Evolutionary conservation across 208 protist species (phyloP).

Genomic region (Tritrichomonas musculus): DNA sequence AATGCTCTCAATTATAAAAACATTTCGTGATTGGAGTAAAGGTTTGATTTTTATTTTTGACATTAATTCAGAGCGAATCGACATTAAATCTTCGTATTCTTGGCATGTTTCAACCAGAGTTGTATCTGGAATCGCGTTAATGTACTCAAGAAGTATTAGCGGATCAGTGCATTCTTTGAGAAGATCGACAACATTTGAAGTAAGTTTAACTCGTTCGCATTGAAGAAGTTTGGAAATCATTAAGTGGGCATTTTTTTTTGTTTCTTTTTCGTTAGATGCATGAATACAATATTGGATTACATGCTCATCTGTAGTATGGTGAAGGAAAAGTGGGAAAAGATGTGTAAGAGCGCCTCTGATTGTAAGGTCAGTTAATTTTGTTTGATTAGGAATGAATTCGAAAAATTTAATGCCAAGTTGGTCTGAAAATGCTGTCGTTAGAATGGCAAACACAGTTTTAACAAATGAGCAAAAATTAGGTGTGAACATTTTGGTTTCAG

Average conservation of each 20-base stretch:
- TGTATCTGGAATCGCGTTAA: neutral
- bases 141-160: neutral
- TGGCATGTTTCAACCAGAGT: neutral
- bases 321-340: neutral
- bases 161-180: neutral
- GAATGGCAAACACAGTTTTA: slow-evolving; percentile 19
- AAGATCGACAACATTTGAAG: neutral
- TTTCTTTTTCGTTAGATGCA: neutral
- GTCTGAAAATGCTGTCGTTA: neutral
- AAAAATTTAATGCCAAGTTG: neutral
- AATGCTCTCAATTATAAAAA: neutral
- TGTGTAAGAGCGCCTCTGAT: neutral
- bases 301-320: neutral
- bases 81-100: neutral
- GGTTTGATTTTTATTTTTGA: neutral
- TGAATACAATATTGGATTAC: neutral
- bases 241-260: neutral
- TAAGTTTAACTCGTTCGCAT: neutral
- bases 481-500: neutral
- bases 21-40: no score
- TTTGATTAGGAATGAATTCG: neutral
- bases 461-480: neutral
- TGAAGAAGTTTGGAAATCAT: neutral
- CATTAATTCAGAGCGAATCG: neutral
- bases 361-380: neutral